Evolutionary conservation across 306 rosid species (phyloP), one percentile per base, ranked within the genome.

Genomic region (Vicia faba): DNA sequence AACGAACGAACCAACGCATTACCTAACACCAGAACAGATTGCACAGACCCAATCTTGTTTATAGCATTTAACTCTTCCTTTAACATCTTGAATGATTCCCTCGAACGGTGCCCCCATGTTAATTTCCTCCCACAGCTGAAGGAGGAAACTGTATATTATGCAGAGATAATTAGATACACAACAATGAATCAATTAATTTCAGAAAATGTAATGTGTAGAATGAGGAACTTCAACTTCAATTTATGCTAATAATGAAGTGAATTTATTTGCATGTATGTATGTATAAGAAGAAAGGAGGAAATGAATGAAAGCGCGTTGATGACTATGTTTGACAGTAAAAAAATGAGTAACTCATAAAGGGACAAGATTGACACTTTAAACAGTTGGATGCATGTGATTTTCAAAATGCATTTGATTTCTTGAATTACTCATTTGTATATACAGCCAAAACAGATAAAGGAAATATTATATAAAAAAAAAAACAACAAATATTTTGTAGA

Each of bases 1-100:
- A 48, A 33, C n/a, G 9, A 71, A 49, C 33, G 5, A 50, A n/a
- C n/a, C n/a, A n/a, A 41, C 18, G 9, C 44, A 38, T 38, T 79
- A 86, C 97, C 96, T 82, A 7, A 76, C 61, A 2, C 92, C 96
- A 31, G 90, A 80, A 75, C 85, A 72, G 15, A 79, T 15, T 54
- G 81, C 88, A 18, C 80, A 46, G 18, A 11, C 19, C 97, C 97
- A 92, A 65, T 92, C 97, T 51, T 92, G 83, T 72, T 84, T 87
- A 23, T 89, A 92, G 79, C 86, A 89, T 12, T 86, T 69, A 40
- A 58, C 78, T 80, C 97, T 89, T 66, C 95, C 95, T 76, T 81
- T 87, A 68, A 89, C 10, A 82, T 92, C 97, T 11, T 81, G 68
- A 57, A 62, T 68, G 33, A 92, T 81, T 61, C 97, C 97, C 48